phyloP scores from a whole-genome alignment of 2,329 filamentous ascomycete species.

The Cytospora leucostoma region DNA sequence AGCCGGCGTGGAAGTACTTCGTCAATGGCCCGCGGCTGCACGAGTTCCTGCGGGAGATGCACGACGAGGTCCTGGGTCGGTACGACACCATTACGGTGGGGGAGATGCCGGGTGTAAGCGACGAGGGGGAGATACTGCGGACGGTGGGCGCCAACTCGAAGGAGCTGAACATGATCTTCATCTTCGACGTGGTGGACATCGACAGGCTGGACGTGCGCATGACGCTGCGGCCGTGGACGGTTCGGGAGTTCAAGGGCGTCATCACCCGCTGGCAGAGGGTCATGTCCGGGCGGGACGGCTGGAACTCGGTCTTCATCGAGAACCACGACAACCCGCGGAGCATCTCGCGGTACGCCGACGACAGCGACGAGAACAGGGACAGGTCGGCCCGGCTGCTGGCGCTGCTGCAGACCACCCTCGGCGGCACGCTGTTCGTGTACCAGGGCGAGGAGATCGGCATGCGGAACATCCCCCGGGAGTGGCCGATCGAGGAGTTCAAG shows the following conservation, averaged over 20 bases:
- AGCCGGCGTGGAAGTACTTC: conserved; percentile 19
- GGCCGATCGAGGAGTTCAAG: conserved; percentile 67
- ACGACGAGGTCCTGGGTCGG: conserved; percentile 16
- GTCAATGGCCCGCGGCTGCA: conserved; percentile 26
- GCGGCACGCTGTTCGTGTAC: conserved; percentile 68
- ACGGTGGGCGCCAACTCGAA: conserved; percentile 43
- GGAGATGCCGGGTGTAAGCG: conserved; percentile 24
- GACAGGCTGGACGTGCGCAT: conserved; percentile 24
- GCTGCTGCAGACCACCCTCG: conserved; percentile 56
- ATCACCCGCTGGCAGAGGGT: conserved; percentile 61
- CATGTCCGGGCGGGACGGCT: conserved; percentile 60
- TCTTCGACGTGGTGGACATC: conserved; percentile 59
- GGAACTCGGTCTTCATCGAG: conserved; percentile 67
- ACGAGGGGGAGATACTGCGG: conserved; percentile 20
- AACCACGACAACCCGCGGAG: conserved; percentile 66
- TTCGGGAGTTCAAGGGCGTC: conserved; percentile 53
- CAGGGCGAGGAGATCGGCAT: conserved; percentile 71
- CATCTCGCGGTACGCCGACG: conserved; percentile 57
- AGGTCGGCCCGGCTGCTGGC: conserved; percentile 62
- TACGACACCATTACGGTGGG: conserved; percentile 27
- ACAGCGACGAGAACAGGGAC: conserved; percentile 50
- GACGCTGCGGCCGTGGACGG: conserved; percentile 41
- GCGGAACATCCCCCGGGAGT: conserved; percentile 58
- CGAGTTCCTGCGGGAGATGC: conserved; percentile 25
- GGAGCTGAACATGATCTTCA: conserved; percentile 72